Percentiles rank a stretch among this genome's conserved stretches.
These are phyloP conservation scores for Ogataea nitratoaversa DNA, from an alignment of 805 yeast genomes.

Conservation along the genomic window DNA sequence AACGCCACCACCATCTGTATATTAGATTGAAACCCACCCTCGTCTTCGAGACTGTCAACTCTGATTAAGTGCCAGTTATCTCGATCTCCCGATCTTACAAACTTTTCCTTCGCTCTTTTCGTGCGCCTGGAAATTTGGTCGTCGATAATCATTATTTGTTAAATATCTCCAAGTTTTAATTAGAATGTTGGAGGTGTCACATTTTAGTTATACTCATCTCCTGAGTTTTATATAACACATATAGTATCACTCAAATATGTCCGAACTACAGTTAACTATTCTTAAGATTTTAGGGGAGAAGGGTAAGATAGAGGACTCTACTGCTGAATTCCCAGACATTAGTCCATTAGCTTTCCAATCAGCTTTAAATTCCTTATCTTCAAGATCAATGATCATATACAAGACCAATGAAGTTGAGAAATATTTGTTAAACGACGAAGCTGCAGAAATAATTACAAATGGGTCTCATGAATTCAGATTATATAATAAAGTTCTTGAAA, in stretches of 20 bases:
- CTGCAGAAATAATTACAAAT: slow-evolving; percentile 64
- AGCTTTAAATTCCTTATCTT: slow-evolving; percentile 81
- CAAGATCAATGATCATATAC: slow-evolving; percentile 76
- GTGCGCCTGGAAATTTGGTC: background rate
- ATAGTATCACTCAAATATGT: slow-evolving; percentile 46
- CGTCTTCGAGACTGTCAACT: background rate
- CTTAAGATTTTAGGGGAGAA: slow-evolving; percentile 61
- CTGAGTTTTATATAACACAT: background rate
- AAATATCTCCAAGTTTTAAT: too few species aligned
- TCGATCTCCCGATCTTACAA: background rate
- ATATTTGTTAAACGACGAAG: slow-evolving; percentile 79
- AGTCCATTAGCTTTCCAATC: slow-evolving; percentile 67
- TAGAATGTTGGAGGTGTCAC: too few species aligned
- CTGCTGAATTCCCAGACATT: slow-evolving; percentile 58
- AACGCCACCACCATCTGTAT: background rate
- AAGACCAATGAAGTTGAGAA: slow-evolving; percentile 68
- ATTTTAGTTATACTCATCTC: background rate
- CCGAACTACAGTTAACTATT: slow-evolving; percentile 60
- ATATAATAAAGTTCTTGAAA: slow-evolving; percentile 64
- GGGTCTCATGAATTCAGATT: slow-evolving; percentile 92
- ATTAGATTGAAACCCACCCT: too few species aligned
- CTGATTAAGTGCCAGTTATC: background rate
- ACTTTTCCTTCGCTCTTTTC: background rate
- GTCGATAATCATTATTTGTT: background rate
- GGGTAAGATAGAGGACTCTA: slow-evolving; percentile 66